Conservation (phyloP, 2,329 filamentous ascomycete genomes). For the Botrytis galanthina region DNA sequence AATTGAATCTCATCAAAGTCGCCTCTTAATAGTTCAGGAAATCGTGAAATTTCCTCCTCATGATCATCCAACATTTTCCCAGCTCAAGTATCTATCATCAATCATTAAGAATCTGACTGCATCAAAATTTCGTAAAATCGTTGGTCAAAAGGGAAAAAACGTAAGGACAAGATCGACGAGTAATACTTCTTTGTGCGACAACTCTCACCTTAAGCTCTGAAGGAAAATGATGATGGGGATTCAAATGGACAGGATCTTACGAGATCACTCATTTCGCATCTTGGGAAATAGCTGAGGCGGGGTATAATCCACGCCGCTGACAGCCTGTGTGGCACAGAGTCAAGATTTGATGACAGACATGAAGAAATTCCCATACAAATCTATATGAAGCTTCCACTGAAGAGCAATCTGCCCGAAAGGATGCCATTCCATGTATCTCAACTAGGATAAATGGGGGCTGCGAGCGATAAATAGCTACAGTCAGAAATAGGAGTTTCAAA, state of each 20-base stretch:
- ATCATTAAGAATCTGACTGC: constrained; percentile 12
- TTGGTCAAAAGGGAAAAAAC: neutral
- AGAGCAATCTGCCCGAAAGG: neutral
- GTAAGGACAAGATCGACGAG: neutral
- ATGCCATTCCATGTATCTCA: constrained; percentile 10
- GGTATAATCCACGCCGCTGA: constrained; percentile 5
- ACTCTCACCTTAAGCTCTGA: neutral
- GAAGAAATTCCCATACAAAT: neutral
- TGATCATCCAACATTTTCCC: constrained; percentile 11
- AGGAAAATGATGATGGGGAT: neutral
- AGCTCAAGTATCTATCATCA: neutral
- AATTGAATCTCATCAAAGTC: constrained; percentile 13
- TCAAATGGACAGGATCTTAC: neutral
- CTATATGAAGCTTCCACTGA: constrained; percentile 18
- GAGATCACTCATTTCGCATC: neutral
- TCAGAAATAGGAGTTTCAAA: constrained; percentile 6
- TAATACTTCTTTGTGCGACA: neutral
- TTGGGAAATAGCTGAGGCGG: neutral
- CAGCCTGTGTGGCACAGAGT: constrained; percentile 5
- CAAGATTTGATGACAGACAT: constrained; percentile 14
- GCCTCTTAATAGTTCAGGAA: constrained; percentile 8
- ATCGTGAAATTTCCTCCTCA: neutral
- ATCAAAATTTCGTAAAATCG: neutral
- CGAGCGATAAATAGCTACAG: constrained; percentile 12
- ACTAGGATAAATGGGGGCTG: constrained; percentile 4